A percentile compares a stretch with the other conserved stretches of the same genome.
These are phyloP conservation scores for Eucalyptus cloeziana DNA, from an alignment of 345 rosid genomes.

Conservation along the genomic window DNA sequence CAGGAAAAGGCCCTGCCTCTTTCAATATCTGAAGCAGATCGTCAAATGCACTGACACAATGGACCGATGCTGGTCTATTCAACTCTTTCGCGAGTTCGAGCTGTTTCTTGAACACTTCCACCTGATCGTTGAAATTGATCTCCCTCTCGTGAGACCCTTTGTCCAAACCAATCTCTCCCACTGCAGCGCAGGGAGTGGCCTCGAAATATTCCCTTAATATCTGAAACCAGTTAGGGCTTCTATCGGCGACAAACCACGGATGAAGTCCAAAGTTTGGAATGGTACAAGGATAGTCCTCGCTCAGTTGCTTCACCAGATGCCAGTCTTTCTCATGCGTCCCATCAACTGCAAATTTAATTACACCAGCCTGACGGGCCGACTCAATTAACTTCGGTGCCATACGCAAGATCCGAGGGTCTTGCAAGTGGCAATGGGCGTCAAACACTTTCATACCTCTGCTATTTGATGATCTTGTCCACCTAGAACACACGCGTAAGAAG, in stretches of 20 bases:
- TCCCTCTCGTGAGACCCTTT: conserved; percentile 70
- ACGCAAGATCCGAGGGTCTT: conserved; percentile 64
- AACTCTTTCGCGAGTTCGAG: conserved; percentile 75
- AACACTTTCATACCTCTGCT: conserved; percentile 40
- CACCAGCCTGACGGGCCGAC: conserved; percentile 44
- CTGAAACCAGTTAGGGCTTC: conserved; percentile 68
- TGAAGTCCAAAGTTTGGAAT: conserved; percentile 87
- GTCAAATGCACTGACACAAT: conserved; percentile 84
- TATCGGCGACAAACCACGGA: conserved; percentile 74
- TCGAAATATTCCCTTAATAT: conserved; percentile 58
- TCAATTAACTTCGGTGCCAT: conserved; percentile 52
- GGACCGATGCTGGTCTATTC: conserved; percentile 67
- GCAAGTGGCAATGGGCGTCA: conserved; percentile 95
- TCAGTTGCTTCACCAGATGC: conserved; percentile 70
- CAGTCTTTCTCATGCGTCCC: conserved; percentile 87
- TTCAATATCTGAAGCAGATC: conserved; percentile 70
- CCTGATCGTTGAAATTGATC: conserved; percentile 72
- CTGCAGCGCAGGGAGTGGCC: conserved; percentile 72
- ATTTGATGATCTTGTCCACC: background rate
- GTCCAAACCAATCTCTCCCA: conserved; percentile 98
- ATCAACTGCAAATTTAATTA: conserved; percentile 64
- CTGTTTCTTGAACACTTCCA: conserved; percentile 67
- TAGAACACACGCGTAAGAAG: background rate
- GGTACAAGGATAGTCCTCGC: conserved; percentile 46
- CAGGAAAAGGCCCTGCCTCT: conserved; percentile 63